phyloP scores from a whole-genome alignment of 257 asterid species.

The Coffea eugenioides region DNA sequence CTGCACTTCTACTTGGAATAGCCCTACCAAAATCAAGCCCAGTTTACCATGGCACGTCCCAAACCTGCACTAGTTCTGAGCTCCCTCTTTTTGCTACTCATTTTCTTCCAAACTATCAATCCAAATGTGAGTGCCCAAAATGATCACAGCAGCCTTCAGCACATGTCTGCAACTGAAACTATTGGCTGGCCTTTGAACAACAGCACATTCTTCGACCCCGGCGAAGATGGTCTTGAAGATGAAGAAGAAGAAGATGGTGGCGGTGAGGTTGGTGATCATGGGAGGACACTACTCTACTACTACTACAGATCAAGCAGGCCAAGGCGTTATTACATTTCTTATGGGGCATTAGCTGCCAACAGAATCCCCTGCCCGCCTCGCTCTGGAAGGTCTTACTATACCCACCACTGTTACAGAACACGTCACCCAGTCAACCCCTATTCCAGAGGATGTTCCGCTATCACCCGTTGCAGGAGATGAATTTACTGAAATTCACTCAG shows the following conservation, averaged over 20 bases:
- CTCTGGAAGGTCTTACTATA: conserved; percentile 59
- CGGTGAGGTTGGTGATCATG: conserved; percentile 13
- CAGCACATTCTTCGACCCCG: neutral
- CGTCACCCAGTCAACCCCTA: conserved; percentile 50
- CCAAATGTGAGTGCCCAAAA: conserved; percentile 22
- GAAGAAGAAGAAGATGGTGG: conserved; percentile 13
- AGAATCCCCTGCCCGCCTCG: conserved; percentile 56
- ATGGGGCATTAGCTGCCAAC: conserved; percentile 55
- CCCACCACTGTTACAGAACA: conserved; percentile 39
- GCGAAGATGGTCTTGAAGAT: neutral
- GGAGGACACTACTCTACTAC: conserved; percentile 43
- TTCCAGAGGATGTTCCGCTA: conserved; percentile 56
- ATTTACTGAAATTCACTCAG: neutral
- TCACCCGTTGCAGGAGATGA: conserved; percentile 51
- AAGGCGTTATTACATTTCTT: conserved; percentile 45
- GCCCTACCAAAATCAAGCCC: neutral
- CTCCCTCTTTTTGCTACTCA: conserved; percentile 20
- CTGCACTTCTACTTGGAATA: neutral
- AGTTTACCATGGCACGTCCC: conserved; percentile 21
- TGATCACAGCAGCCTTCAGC: conserved; percentile 22
- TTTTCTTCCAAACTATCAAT: conserved; percentile 7
- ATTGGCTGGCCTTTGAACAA: conserved; percentile 25
- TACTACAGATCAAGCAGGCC: conserved; percentile 21
- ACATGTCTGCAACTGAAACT: conserved; percentile 27
- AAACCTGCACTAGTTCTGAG: neutral